Conservation (phyloP, 2,329 filamentous ascomycete genomes). For the Lasiodiplodia sp. region DNA sequence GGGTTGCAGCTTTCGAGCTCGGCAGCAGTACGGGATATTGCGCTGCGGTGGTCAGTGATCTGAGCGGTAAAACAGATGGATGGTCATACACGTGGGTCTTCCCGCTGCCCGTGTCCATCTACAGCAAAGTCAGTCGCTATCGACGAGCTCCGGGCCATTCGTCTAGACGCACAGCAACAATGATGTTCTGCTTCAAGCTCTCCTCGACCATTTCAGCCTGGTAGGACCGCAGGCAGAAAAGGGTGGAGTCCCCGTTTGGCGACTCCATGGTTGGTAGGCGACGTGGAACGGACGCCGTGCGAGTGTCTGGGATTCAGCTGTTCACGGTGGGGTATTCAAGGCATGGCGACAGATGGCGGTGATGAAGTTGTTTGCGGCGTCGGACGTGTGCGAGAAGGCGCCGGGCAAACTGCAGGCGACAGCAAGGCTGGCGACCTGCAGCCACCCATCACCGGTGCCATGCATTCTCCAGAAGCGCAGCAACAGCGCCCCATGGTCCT, state of each 20-base stretch:
- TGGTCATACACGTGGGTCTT: constrained; percentile 54
- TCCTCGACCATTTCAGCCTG: constrained; percentile 59
- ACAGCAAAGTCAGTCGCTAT: background rate
- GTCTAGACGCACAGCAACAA: constrained; percentile 46
- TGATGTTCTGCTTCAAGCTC: constrained; percentile 53
- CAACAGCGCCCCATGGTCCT: background rate
- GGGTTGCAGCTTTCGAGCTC: constrained; percentile 50
- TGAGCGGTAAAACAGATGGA: background rate
- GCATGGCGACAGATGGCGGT: background rate
- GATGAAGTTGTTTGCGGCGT: constrained; percentile 13
- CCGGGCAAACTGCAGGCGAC: background rate
- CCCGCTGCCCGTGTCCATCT: constrained; percentile 58
- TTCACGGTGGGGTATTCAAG: background rate
- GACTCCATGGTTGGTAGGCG: constrained; percentile 1
- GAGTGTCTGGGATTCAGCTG: background rate
- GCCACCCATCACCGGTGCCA: background rate
- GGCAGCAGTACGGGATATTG: constrained; percentile 45
- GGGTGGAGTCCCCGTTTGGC: background rate
- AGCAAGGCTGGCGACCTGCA: background rate
- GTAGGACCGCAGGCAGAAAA: constrained; percentile 52
- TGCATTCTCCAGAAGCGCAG: background rate
- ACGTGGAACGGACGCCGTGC: background rate
- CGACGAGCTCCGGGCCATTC: too few species aligned
- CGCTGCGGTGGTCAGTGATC: constrained; percentile 7
- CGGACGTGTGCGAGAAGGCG: background rate